A percentile compares a stretch with the other conserved stretches of the same genome.
Evolutionary conservation across 108 stramenopile species (phyloP).

Genomic region (Licmophora abbreviata): DNA sequence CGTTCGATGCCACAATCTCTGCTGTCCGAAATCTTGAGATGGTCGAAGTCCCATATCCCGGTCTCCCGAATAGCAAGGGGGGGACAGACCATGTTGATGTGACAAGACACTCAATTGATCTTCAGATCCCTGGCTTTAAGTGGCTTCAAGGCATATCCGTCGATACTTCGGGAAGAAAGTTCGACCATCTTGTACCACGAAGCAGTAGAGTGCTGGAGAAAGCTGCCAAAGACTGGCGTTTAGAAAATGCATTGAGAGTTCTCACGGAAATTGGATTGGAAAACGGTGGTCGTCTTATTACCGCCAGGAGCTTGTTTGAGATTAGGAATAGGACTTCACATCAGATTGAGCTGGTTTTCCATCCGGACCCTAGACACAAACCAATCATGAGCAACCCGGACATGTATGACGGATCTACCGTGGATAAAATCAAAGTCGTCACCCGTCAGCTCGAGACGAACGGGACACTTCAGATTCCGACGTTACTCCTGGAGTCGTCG

Average conservation of each 20-base stretch:
- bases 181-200: constrained; percentile 60
- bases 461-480: constrained; percentile 43
- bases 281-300: constrained; percentile 82
- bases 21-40: constrained; percentile 69
- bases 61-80: constrained; percentile 27
- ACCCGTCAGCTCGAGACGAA: constrained; percentile 25
- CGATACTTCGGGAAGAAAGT: constrained; percentile 78
- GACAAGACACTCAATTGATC: constrained; percentile 59
- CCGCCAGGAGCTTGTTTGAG: constrained; percentile 70
- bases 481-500: constrained; percentile 62
- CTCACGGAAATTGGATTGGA: constrained; percentile 81
- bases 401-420: neutral
- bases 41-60: constrained; percentile 83
- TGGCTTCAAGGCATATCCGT: constrained; percentile 80
- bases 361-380: constrained; percentile 62
- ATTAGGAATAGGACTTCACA: constrained; percentile 84
- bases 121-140: constrained; percentile 85
- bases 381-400: constrained; percentile 13
- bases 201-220: constrained; percentile 39
- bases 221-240: constrained; percentile 61
- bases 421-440: neutral
- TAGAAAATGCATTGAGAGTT: constrained; percentile 73
- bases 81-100: constrained; percentile 7
- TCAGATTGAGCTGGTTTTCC: constrained; percentile 44
- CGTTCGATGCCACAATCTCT: constrained; percentile 82